Base-by-base conservation (phyloP, 257 asterid species). In the Primulina eburnea region DNA sequence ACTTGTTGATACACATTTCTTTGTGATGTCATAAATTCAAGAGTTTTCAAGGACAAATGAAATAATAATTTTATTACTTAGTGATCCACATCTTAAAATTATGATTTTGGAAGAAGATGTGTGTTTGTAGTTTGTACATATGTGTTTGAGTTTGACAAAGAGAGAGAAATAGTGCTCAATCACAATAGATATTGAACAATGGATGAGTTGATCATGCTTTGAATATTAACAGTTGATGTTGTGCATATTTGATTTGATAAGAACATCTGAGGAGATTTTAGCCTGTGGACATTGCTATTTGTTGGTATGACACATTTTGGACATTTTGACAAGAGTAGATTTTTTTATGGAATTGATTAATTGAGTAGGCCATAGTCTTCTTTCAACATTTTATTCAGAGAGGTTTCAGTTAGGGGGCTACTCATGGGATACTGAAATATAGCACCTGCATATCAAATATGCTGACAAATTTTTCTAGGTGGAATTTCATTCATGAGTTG, bases 401-500 rank as follows among this genome's bases (percentile, higher is more conserved):
- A 59, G n/a, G 5, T 62, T 26, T n/a, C 34, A 53, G 26, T 5
- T 11, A 30, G 32, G 33, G 16, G 67, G 38, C 28, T 61, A 50
- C 37, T 53, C 65, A 14, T 63, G 47, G n/a, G 30, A 65, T 63
- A 58, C 52, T 34, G 34, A 24, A 20, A 28, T 26, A 43, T 12
- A 9, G 28, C 34, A 43, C 38, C 6, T 57, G 37, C 52, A 20
- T 74, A 33, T 34, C 20, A 29, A 29, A 57, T 77, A 53, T 6
- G 47, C 47, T 2, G 16, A 26, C 71, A 53, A 32, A 21, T 12
- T 50, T 73, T 20, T 57, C 52, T 34, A 62, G 65, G 57, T 57
- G 75, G 56, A 69, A 21, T 35, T 18, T 65, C 76, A 30, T 71
- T 34, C 9, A n/a, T 52, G 8, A 32, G 28, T 14, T 67, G 68